Base-by-base conservation (phyloP, 495 filamentous ascomycete genomes). In the Penicillium flavigenum region DNA sequence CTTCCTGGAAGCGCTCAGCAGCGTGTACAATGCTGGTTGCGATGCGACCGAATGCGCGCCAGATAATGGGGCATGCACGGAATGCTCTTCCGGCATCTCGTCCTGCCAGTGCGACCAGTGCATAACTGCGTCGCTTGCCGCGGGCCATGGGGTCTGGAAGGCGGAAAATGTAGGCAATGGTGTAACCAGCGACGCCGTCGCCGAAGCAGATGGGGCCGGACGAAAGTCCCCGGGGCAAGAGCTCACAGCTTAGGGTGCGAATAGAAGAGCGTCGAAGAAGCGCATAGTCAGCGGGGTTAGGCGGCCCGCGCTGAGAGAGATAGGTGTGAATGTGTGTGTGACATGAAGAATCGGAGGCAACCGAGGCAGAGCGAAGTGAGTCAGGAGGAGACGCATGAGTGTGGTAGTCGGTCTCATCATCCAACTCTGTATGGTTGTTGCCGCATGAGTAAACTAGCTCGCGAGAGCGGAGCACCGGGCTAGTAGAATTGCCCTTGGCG, bases 161-260 rank as follows among this genome's bases (percentile, higher is more conserved):
- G 22, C 90, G 90, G 69, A 97, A 96, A 63, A 95, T 88, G 70
- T 90, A 96, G 56, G 92, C 92, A 11, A 93, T 93, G 3, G 92
- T 96, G 73, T 93, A 95, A 44, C 92, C 93, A 4, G 87, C 84
- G 1, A 81, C 73, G 4, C 87, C 80, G 62, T 96, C 92, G 24
- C 91, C 91, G 60, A 96, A 97, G 63, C 90, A 90, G 41, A 97
- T 80, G 11, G 90, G 89, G 0, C 92, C 92, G 16, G 85, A 85
- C 1, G 86, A 83, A 20, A 86, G 80, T 51, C 87, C 84, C 16
- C 86, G 87, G 4, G 93, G 92, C 1, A 96, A 83, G 4, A 86
- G 86, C 64, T 97, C 92, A 59, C 88, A 87, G 39, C 89, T 93
- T 19, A 96, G 79, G 0, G 92, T 92, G 54, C 91, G 88, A 59